Base-by-base conservation (phyloP, 371 early-diverging fungal genomes). In the Mortierella sp. region DNA sequence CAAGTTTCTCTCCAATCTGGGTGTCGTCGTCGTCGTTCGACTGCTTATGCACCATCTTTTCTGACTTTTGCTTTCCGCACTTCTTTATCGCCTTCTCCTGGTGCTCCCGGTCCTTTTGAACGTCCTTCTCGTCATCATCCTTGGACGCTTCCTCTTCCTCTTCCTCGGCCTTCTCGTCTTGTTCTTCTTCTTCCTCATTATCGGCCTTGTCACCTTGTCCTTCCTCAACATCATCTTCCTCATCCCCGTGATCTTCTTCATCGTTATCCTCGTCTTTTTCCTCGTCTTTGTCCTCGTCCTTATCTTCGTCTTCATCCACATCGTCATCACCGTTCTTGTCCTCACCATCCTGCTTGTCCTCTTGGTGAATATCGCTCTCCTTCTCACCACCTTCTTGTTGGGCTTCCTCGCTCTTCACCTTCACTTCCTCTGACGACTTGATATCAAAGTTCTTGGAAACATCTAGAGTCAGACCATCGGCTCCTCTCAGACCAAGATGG, bases 391-490 rank as follows among this genome's bases (percentile, higher is more conserved):
- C 21, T 43, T 47, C 10, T n/a, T 44, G 12, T 17, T 44, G 7
- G 12, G 3, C 37, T 8, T 54, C 54, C 21, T n/a, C n/a, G n/a
- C n/a, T n/a, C n/a, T n/a, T n/a, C n/a, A 29, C 47, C 7, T 31
- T 19, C 25, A 19, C 56, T 14, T 27, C 46, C 9, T 37, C 29
- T 17, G 49, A 19, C 8, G 22, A 29, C n/a, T n/a, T n/a, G 40
- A 72, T 61, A 2, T 2, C 17, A 28, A 67, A 67, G 31, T 59
- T 40, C 22, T 56, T 56, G 1, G 74, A 67, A n/a, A 52, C 25
- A 48, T 74, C 74, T 21, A 67, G 37, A 14, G 52, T 55, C 16
- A 72, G 9, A 0, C 67, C 72, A 34, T 66, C 72, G n/a, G 21
- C 16, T 0, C 39, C 72, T 16, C 47, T 52, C 3, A 72, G 29